Evolutionary conservation across 1,284 basidiomycete genomes (phyloP), one percentile per base, ranked within the genome.

Genomic region (Tilletia walkeri): DNA sequence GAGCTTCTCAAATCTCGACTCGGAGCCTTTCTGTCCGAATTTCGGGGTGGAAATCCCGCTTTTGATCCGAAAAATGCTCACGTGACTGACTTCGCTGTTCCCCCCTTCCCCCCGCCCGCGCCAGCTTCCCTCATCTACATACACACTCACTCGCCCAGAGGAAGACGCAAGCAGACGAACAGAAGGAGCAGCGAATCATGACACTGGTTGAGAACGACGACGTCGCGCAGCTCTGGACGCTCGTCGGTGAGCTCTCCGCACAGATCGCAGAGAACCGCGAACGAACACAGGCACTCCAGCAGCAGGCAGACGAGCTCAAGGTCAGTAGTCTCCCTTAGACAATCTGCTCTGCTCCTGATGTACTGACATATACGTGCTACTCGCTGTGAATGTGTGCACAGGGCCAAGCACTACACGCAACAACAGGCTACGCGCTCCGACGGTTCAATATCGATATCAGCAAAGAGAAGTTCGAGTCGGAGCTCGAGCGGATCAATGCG

Each of bases 391-490:
- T 12, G 14, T 68, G 5, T 39, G 6, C 34, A 30, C 68, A 76
- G 70, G 82, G 81, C 3, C 91, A 95, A 83, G 91, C 94, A n/a
- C 85, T 88, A 0, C 89, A 94, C 79, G 86, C 88, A 16, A 89
- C 89, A 10, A 89, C 90, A 24, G 93, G 92, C 1, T 95, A 92
- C 83, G 88, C 90, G 0, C 86, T 99, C 56, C 87, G 94, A 74
- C 88, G 96, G 48, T 93, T 93, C 85, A 98, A 98, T 84, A 89
- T 91, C n/a, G 95, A 99, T 83, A 89, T 99, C 47, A 92, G 49
- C 90, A 95, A 88, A 92, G 95, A 98, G 87, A 86, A 88, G 56
- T 97, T 98, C 84, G 91, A 95, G 78, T 93, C 92, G 2, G 94
- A 96, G 83, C 86, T 98, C 3, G 95, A 99, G 84, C 89, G 92